Percentiles rank a stretch among this genome's conserved stretches.
Conservation (phyloP, 495 filamentous ascomycete genomes). For the Daldinia caldariorum region DNA sequence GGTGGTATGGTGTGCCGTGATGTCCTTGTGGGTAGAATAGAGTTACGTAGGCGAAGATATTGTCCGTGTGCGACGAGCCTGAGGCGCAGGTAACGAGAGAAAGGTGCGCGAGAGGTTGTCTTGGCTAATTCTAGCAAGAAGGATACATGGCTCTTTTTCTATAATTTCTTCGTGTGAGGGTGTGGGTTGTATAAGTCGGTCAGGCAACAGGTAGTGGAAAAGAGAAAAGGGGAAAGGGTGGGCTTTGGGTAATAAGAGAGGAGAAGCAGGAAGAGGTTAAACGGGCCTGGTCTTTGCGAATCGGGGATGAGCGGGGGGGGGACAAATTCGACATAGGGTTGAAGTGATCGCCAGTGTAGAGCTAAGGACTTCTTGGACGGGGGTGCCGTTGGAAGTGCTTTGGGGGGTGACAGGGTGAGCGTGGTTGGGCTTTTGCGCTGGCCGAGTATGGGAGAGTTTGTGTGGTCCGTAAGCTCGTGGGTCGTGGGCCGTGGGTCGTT, state of each 20-base stretch:
- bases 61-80: slow-evolving; percentile 21
- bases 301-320: slow-evolving; percentile 46
- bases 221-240: slow-evolving; percentile 39
- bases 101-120: slow-evolving; percentile 35
- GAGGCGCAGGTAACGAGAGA: slow-evolving; percentile 39
- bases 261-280: slow-evolving; percentile 30
- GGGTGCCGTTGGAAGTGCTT: slow-evolving; percentile 35
- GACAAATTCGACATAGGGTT: slow-evolving; percentile 40
- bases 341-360: slow-evolving; percentile 50
- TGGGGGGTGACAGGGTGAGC: slow-evolving; percentile 36
- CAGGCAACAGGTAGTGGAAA: slow-evolving; percentile 24
- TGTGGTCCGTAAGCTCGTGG: slow-evolving; percentile 43
- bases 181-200: slow-evolving; percentile 43
- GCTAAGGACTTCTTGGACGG: slow-evolving; percentile 38
- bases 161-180: slow-evolving; percentile 29
- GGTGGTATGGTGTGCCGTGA: slow-evolving; percentile 1
- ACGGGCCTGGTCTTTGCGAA: slow-evolving; percentile 34
- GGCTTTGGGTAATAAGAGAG: slow-evolving; percentile 45
- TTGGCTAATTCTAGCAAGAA: slow-evolving; percentile 38
- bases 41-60: neutral
- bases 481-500: too few species aligned
- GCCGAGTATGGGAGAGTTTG: slow-evolving; percentile 40
- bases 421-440: slow-evolving; percentile 44
- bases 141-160: slow-evolving; percentile 44
- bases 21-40: slow-evolving; percentile 16